A percentile compares a stretch with the other conserved stretches of the same genome.
phyloP scores from a whole-genome alignment of 441 rosid genomes.

The Pelargonium citronellum region DNA sequence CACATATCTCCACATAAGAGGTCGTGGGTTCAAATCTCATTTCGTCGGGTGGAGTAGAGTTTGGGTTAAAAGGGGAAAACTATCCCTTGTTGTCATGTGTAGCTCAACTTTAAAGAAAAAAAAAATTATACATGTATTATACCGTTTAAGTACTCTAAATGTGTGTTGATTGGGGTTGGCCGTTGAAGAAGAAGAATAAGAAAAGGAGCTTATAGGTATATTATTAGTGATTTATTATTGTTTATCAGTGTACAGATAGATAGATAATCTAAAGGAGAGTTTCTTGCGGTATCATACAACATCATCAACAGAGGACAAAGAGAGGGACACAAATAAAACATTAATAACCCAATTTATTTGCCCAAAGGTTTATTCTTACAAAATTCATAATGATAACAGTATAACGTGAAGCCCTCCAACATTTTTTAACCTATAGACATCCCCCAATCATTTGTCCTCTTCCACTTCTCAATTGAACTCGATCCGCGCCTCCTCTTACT shows the following conservation, averaged over 20 bases:
- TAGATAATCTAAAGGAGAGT: background rate
- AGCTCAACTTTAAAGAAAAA: too few relatives aligned
- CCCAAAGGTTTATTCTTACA: background rate
- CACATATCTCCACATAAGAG: too few relatives aligned
- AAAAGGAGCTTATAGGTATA: background rate
- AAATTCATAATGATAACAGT: background rate
- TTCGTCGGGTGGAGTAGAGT: too few relatives aligned
- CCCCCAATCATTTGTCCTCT: background rate
- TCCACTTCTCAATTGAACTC: background rate
- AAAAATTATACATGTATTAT: too few relatives aligned
- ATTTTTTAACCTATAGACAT: background rate
- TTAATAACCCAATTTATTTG: background rate
- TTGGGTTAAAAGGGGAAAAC: too few relatives aligned
- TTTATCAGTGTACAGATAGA: too few relatives aligned
- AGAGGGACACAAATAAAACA: background rate
- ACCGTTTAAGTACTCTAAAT: too few relatives aligned
- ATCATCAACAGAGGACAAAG: slow-evolving; percentile 16
- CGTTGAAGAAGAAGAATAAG: too few relatives aligned
- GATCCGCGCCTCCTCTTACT: slow-evolving; percentile 17
- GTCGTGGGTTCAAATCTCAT: too few relatives aligned
- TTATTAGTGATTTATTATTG: background rate
- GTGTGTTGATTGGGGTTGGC: too few relatives aligned
- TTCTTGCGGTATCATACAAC: background rate
- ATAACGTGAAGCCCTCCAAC: background rate
- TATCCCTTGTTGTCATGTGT: too few relatives aligned